These are phyloP conservation scores for Serendipita sp. DNA, from an alignment of 768 basidiomycete species.

Conservation along the genomic window DNA sequence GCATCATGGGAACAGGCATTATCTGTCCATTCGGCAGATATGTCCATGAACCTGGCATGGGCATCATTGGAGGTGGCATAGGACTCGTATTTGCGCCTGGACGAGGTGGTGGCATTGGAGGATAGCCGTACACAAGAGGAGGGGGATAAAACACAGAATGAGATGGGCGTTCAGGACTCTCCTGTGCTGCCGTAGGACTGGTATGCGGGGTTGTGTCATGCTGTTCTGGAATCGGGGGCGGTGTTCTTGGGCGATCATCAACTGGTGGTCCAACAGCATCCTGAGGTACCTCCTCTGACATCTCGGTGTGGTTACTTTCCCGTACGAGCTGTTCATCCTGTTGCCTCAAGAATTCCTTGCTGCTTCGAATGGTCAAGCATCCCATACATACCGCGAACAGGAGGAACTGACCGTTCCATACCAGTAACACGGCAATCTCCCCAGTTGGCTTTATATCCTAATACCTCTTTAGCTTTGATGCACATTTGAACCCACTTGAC, in stretches of 20 bases:
- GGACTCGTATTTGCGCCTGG: not conserved
- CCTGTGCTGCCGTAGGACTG: not conserved
- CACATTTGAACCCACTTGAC: slow-evolving; percentile 67
- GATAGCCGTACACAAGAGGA: slow-evolving; percentile 4
- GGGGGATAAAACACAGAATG: not conserved
- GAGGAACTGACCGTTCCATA: slow-evolving; percentile 40
- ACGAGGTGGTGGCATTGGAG: not conserved
- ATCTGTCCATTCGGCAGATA: not conserved
- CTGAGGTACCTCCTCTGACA: not conserved
- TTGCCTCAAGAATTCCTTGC: slow-evolving; percentile 5
- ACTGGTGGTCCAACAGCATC: too few relatives aligned
- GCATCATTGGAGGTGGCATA: not conserved
- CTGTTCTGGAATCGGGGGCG: not conserved
- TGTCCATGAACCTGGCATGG: not conserved
- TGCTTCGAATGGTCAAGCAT: not conserved
- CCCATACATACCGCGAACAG: slow-evolving; percentile 6
- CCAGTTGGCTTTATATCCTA: slow-evolving; percentile 63
- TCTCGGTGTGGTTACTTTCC: slow-evolving; percentile 13
- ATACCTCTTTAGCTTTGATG: slow-evolving; percentile 47
- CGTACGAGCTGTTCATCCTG: slow-evolving; percentile 10
- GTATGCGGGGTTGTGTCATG: not conserved
- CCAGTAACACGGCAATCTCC: slow-evolving; percentile 71
- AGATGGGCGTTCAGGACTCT: not conserved
- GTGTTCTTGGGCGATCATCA: not conserved
- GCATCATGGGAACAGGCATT: slow-evolving; percentile 2